Evolutionary conservation across 805 yeast genomes (phyloP).

Genomic region (Pichia heedii): DNA sequence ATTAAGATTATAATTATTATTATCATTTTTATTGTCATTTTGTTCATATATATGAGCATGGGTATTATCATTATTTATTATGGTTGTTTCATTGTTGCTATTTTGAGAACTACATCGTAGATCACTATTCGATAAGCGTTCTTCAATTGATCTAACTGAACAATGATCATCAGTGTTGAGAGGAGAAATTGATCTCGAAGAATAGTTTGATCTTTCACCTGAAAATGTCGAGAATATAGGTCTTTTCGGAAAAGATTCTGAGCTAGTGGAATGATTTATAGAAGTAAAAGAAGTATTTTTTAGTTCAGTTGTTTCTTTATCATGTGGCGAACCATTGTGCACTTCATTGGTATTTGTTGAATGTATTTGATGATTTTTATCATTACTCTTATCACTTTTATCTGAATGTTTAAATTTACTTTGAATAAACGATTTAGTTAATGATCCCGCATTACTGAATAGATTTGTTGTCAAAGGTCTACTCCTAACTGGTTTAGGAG

Average conservation of each 20-base stretch:
- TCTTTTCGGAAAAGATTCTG: neutral
- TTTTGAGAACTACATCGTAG: neutral
- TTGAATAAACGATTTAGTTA: neutral
- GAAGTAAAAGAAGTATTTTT: too few relatives aligned
- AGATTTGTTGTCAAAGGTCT: neutral
- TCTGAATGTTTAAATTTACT: neutral
- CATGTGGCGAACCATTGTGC: too few relatives aligned
- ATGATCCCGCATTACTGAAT: neutral
- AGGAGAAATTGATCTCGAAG: conserved; percentile 6
- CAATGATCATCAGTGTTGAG: neutral
- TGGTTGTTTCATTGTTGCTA: neutral
- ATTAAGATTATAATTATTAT: neutral
- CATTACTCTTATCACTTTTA: neutral
- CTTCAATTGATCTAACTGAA: neutral
- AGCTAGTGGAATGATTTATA: neutral
- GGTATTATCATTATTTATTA: neutral
- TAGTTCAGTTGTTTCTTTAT: too few relatives aligned
- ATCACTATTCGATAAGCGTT: neutral
- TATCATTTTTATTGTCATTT: too few relatives aligned
- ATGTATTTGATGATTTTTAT: neutral
- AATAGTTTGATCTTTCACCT: neutral
- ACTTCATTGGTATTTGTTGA: neutral
- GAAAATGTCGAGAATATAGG: neutral
- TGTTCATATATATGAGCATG: too few relatives aligned
- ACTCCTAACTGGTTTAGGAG: conserved; percentile 3